Evolutionary conservation across 1,284 basidiomycete species (phyloP), one percentile per base, ranked within the genome.

Genomic region (Trichosporon sp.): DNA sequence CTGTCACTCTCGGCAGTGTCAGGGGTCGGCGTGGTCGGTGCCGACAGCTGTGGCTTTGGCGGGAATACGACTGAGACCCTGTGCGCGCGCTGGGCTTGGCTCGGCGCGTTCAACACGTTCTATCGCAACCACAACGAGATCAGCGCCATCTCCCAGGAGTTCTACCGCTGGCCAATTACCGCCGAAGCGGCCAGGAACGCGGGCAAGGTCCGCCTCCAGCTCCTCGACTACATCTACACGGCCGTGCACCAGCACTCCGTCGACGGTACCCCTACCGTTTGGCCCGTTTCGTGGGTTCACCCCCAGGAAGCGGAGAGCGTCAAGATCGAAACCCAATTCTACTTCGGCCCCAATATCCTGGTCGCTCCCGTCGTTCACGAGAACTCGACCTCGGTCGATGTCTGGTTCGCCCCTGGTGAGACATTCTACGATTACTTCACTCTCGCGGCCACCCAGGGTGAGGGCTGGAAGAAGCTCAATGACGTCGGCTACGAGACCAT

Each of bases 51-150:
- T 47, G 83, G 83, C 12, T 84, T 83, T 67, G 73, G 86, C 71
- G 87, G 85, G 0, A 92, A 93, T 79, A 89, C 89, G 0, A 87
- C 91, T 75, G 92, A 93, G 78, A 90, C 92, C 77, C 85, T 93
- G 8, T 91, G 91, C 79, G 90, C 89, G 70, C 87, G 91, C 25
- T 93, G 91, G 91, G 65, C 70, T 0, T 72, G 70, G 70, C 85
- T 92, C 12, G 86, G 89, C 1, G 91, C 91, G 0, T 84, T 84
- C 77, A 78, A 74, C 72, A 77, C 78, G 2, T 82, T 81, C 72
- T 80, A 76, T 75, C 70, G 80, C 68, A 80, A 80, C 70, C 81
- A 81, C 68, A 81, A 81, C 67, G 74, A 73, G 23, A 66, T 70
- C 53, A 51, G 53, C 25, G 69, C 75, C 9, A 73, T 81, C 25